phyloP scores from a whole-genome alignment of 306 rosid genomes.

The Purshia tridentata region DNA sequence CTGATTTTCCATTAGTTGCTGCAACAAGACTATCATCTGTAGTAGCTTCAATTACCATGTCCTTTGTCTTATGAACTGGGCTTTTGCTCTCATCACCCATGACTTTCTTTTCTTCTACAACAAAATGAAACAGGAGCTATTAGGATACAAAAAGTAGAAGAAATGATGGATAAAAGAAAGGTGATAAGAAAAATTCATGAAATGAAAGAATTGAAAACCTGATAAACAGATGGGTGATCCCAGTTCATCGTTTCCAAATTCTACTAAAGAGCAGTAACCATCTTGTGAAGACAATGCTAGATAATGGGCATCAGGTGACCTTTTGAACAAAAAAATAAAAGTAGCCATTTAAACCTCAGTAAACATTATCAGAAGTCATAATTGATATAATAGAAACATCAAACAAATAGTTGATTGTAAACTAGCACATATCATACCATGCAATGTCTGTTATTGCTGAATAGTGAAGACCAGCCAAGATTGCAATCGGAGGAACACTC shows the following conservation, averaged over 20 bases:
- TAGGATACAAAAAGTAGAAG: constrained; percentile 1
- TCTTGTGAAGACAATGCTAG: constrained; percentile 92
- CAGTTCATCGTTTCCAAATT: constrained; percentile 77
- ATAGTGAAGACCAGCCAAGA: constrained; percentile 87
- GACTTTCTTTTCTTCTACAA: constrained; percentile 42
- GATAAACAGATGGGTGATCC: constrained; percentile 55
- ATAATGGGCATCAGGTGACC: constrained; percentile 85
- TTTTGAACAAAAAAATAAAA: constrained; percentile 30
- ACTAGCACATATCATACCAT: constrained; percentile 52
- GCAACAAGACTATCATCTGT: constrained; percentile 10
- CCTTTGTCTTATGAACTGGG: constrained; percentile 29
- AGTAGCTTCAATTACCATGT: constrained; percentile 28
- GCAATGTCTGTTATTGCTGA: constrained; percentile 88
- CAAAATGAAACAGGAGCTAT: constrained; percentile 9
- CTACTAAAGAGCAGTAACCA: constrained; percentile 83
- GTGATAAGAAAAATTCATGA: not conserved
- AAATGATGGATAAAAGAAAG: constrained; percentile 1
- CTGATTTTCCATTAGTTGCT: constrained; percentile 16
- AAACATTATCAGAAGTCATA: constrained; percentile 7
- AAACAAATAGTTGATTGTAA: constrained; percentile 18
- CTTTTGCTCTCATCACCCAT: constrained; percentile 22
- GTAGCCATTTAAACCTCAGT: constrained; percentile 25
- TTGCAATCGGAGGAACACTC: constrained; percentile 68
- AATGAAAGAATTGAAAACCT: constrained; percentile 40
- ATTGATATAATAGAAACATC: constrained; percentile 14